Evolutionary conservation across 768 basidiomycete genomes (phyloP).

Genomic region (Kwoniella europaea): DNA sequence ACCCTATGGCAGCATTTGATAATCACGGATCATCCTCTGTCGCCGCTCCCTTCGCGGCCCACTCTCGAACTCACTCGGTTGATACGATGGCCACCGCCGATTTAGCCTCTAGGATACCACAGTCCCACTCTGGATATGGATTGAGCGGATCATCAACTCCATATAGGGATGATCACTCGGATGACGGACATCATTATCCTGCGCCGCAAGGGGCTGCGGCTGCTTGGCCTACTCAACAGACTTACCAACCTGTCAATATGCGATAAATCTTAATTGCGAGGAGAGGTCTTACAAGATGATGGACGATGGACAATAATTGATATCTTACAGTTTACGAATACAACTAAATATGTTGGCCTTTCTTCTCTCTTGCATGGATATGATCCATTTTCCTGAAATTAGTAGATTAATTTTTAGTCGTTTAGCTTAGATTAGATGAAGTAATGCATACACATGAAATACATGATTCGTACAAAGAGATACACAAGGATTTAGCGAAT

Average conservation of each 20-base stretch:
- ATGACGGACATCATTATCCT: constrained; percentile 24
- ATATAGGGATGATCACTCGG: constrained; percentile 30
- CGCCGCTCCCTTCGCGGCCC: constrained; percentile 12
- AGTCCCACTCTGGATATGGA: constrained; percentile 14
- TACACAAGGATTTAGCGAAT: no score
- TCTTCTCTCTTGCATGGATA: no score
- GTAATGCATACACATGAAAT: no score
- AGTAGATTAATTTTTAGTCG: no score
- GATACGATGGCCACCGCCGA: constrained; percentile 37
- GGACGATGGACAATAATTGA: background rate
- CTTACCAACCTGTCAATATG: constrained; percentile 25
- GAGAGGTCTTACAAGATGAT: background rate
- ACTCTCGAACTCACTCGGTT: constrained; percentile 22
- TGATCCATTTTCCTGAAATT: no score
- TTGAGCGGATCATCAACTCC: constrained; percentile 14
- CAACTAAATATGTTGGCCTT: no score
- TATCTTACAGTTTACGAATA: no score
- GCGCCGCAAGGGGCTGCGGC: constrained; percentile 16
- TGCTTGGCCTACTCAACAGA: constrained; percentile 21
- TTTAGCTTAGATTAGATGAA: no score
- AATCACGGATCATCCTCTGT: constrained; percentile 5
- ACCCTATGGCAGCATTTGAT: constrained; percentile 32
- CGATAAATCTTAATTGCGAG: constrained; percentile 3
- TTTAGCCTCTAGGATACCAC: constrained; percentile 23
- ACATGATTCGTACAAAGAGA: no score